Evolutionary conservation across 2,329 filamentous ascomycete species (phyloP), one percentile per base, ranked within the genome.

Genomic region (Sporothrix luriei): DNA sequence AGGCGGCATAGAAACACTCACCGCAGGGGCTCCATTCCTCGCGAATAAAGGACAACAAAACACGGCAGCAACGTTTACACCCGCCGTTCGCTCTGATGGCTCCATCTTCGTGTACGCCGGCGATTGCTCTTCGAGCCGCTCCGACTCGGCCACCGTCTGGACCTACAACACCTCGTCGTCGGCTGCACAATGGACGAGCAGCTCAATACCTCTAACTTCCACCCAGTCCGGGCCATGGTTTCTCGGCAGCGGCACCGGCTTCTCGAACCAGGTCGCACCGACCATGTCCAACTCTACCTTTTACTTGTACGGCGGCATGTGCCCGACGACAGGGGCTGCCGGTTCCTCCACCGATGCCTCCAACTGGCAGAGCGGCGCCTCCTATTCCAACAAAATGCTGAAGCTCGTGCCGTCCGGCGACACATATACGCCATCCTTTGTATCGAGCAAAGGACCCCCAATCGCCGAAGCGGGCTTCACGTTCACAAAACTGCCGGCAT

Each of bases 261-360:
- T 93, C 77, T 90, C 92, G 24, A 84, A 83, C 43, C 85, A 83
- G 48, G 80, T 87, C 61, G 83, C 83, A 49, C 87, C 84, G 0
- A 77, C 80, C 38, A 80, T 84, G 71, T 84, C 85, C 11, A 79
- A 83, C 55, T 85, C 87, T 0, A 83, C 83, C 13, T 80, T 91
- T 24, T 97, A 93, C 76, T 81, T 90, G 7, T 97, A 97, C 78
- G 94, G 93, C 48, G 94, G 94, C 74, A 97, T 97, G 93, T 98
- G 94, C 75, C 90, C 90, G 4, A 74, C 75, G 2, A 76, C 77
- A 9, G 9, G 21, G 1, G 26, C 29, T 0, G 48, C 66, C 2
- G 73, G 74, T 3, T 76, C 78, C 4, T 59, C 71, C 3, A 38
- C 69, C 9, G 26, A 67, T 40, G 74, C 76, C 1, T 75, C 78